Base-by-base conservation (phyloP, 2,329 filamentous ascomycete genomes). In the Sporothrix euskadiensis region DNA sequence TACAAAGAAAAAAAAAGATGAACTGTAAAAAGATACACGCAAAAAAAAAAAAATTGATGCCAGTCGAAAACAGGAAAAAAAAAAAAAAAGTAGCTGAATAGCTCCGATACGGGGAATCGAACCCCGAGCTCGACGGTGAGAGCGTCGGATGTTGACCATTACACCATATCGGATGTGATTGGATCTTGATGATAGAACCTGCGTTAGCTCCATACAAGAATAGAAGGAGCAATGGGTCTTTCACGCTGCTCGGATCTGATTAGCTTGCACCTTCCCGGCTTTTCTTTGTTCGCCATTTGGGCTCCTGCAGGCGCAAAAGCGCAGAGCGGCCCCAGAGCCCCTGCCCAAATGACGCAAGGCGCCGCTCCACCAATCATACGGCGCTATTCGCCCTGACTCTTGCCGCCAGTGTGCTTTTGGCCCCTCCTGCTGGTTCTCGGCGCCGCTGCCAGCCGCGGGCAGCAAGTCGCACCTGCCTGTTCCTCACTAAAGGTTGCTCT, bases 71-170 rank as follows among this genome's bases (percentile, higher is more conserved):
- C 7, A 1, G 2, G 16, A 10, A 54, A 69, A 41, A 22, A 52
- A 16, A 39, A 49, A 69, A 69, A 63, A 65, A 35, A 14, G 14
- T 44, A 73, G 65, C 54, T 57, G 52, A 69, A 61, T n/a, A 70
- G 68, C 75, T 75, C 75, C 75, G 75, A 75, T 75, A 75, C 75
- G 75, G 74, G 74, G 75, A 75, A 75, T 75, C 75, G 75, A 75
- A 75, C 73, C 74, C 74, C 74, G 74, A 75, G 74, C 74, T 75
- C 74, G 74, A 75, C 74, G 74, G 74, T 75, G 74, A 75, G 75
- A 75, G 75, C 75, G 75, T 74, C 75, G 73, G 73, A 74, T 74
- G 75, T 75, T 75, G 70, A 70, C 75, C 75, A 75, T 75, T 75
- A 75, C 75, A 75, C 74, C 75, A 75, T 75, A 75, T 75, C 75